Evolutionary conservation across 2,329 filamentous ascomycete genomes (phyloP), one percentile per base, ranked within the genome.

Genomic region (Cladobotryum protrusum): DNA sequence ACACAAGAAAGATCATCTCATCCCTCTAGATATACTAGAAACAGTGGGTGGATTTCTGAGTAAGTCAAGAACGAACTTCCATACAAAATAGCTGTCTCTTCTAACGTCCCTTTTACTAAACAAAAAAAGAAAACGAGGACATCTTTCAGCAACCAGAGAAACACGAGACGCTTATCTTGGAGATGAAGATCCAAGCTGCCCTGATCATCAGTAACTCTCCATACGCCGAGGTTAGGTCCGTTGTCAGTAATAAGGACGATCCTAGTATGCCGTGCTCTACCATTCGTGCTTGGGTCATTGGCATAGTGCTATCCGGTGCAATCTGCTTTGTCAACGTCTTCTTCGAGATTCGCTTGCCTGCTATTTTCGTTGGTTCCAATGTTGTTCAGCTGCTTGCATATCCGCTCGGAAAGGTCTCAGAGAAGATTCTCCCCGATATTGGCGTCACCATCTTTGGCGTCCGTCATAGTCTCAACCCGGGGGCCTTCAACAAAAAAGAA

Each of bases 401-500:
- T 15, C 76, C 76, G 0, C 67, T 73, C 17, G 76, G 70, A 5
- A 71, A 71, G 39, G 61, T 68, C 7, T 63, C 76, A 33, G 73
- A 72, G 12, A 67, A 57, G 37, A 54, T 65, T 13, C 57, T 79
- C 0, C 76, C 76, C 0, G 68, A 72, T 46, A 73, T 70, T 64
- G 69, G 71, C 4, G 51, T 78, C 49, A 71, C 65, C 0, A 47
- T 76, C 5, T 65, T 65, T 45, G 73, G 73, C 0, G 53, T 62
- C 1, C 63, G 67, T 9, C 66, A 74, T 52, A 69, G 66, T 8
- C 63, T 79, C 13, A 81, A 80, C 54, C 76, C 78, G 0, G 76
- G 77, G 0, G 71, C 70, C 0, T 82, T 81, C 61, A 77, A 73
- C 45, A 74, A 73, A 56, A 82, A 82, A 58, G 79, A 82, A 60